phyloP scores from a whole-genome alignment of 192 early-diverging fungal genomes.

The Entomortierella parvispora region DNA sequence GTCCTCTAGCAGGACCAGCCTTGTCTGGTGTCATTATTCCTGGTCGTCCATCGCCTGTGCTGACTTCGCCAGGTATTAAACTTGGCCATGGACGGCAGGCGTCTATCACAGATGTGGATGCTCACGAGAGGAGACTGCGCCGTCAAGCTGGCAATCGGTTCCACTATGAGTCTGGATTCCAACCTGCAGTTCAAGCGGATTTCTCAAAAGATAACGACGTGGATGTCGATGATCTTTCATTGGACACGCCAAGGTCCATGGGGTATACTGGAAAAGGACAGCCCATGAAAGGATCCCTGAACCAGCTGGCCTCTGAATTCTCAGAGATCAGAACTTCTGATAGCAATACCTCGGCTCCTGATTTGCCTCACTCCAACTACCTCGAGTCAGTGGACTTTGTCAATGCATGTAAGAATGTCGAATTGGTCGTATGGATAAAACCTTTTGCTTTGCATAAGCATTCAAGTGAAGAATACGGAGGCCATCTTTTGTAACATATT shows the following conservation, averaged over 20 bases:
- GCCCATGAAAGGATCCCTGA: constrained; percentile 7
- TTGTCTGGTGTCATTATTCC: constrained; percentile 32
- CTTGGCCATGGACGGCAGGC: constrained; percentile 35
- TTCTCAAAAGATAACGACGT: constrained; percentile 21
- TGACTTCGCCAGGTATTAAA: constrained; percentile 17
- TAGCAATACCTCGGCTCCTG: constrained; percentile 37
- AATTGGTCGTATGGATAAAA: background rate
- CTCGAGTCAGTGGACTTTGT: constrained; percentile 51
- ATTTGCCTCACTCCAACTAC: constrained; percentile 44
- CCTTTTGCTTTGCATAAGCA: no score
- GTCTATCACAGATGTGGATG: constrained; percentile 51
- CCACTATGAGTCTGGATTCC: constrained; percentile 50
- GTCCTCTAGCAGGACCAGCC: constrained; percentile 45
- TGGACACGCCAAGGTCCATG: constrained; percentile 36
- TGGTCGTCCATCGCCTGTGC: constrained; percentile 26
- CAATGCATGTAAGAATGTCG: constrained; percentile 41
- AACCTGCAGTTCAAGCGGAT: constrained; percentile 15
- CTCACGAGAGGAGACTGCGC: constrained; percentile 41
- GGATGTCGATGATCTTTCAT: constrained; percentile 23
- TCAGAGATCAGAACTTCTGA: constrained; percentile 19
- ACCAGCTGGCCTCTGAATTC: constrained; percentile 21
- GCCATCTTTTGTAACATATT: no score
- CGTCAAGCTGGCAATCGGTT: constrained; percentile 32
- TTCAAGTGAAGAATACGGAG: no score
- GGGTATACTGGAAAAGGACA: constrained; percentile 11